Base-by-base conservation (phyloP, 768 basidiomycete species). In the Trametes villosa region DNA sequence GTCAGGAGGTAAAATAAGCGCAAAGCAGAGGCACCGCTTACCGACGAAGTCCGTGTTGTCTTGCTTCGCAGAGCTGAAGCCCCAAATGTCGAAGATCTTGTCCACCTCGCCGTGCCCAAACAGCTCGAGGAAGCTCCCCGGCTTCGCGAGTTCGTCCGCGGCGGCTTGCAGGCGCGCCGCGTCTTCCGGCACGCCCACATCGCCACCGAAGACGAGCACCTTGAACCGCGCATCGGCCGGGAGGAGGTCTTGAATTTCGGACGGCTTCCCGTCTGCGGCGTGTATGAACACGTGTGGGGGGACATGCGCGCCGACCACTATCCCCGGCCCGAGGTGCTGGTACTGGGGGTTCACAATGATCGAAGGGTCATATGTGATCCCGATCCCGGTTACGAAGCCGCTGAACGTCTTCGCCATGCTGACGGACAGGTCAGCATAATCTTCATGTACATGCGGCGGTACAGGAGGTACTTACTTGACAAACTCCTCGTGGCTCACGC, bases 221-320 rank as follows among this genome's bases (percentile, higher is more conserved):
- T 83, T 81, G 73, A 79, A 85, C 41, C 79, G 76, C 49, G 73
- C 74, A 66, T 85, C 79, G 3, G 80, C 72, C 1, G 76, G 77
- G 38, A 82, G 70, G 17, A 81, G 70, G 62, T 84, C 84, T 47
- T 83, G 84, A 13, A 85, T 67, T 60, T 85, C 78, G 62, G 68
- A 71, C 18, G 81, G 77, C 18, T 74, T 72, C 17, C 75, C 76
- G 50, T 84, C 83, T 18, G 80, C 80, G 0, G 74, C 76, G 18
- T 81, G 72, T 26, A 85, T 68, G 54, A 83, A 76, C 26, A 72
- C 70, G 59, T 81, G 79, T 4, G 82, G 81, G 3, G 75, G 71
- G 60, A 83, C 74, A 33, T 82, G 81, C 74, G 81, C 70, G 8
- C 84, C 84, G 30, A 83, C 71, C 42, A 74, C 68, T 17, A 85